Evolutionary conservation across 2,329 filamentous ascomycete species (phyloP), one percentile per base, ranked within the genome.

Genomic region (Aspergillus bombycis): DNA sequence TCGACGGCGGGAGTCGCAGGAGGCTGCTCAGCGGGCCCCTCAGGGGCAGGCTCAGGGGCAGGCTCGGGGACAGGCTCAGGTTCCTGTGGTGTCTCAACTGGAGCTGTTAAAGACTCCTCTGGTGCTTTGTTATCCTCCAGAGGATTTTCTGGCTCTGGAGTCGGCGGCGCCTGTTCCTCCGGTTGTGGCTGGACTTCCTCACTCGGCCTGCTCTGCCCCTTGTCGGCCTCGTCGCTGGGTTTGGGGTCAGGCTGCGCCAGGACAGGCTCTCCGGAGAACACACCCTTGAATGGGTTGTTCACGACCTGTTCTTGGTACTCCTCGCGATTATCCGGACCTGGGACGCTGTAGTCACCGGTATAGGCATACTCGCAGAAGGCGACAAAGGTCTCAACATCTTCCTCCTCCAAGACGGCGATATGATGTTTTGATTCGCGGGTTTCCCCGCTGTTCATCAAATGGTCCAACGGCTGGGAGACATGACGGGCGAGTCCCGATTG

Each of bases 281-380:
- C 62, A 1, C 62, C 63, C 55, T 58, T 66, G 48, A 68, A 63
- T 3, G 63, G 52, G 19, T 68, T 63, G 28, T 61, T 64, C 16
- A 71, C 65, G 9, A 64, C 57, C 28, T 66, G 65, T 30, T 62
- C 45, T 12, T 60, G 65, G 16, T 67, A 62, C 11, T 72, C 70
- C 54, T 73, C 70, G 9, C 64, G 62, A 12, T 46, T 65, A 34
- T 67, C 65, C 11, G 73, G 72, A 30, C 61, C 65, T 4, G 75
- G 80, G 32, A 79, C 77, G 12, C 68, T 75, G 64, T 84, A 84
- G 58, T 82, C 75, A 11, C 82, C 80, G 0, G 79, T 83, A 62
- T 84, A 85, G 14, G 81, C 81, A 74, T 80, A 84, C 65, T 84
- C 78, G 64, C 77, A 80, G 67, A 85, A 84, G 2, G 78, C 78